phyloP scores from a whole-genome alignment of 768 basidiomycete genomes.

The Pisolithus albus region DNA sequence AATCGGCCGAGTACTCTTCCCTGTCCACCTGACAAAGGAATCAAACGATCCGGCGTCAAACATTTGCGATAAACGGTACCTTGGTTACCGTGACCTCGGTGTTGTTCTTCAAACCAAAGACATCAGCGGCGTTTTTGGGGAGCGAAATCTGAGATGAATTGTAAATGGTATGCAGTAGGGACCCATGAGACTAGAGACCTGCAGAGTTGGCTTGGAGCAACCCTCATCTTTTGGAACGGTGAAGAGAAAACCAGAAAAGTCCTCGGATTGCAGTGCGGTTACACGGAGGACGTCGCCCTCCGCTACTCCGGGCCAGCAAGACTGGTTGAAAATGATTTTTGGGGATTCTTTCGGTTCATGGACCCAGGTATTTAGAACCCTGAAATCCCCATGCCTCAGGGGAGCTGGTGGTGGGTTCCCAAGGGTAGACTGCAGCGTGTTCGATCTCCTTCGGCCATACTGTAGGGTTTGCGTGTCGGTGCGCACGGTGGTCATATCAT shows the following conservation, averaged over 20 bases:
- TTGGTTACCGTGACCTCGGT: conserved; percentile 67
- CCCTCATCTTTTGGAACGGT: conserved; percentile 60
- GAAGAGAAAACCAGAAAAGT: conserved; percentile 50
- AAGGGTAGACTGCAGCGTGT: conserved; percentile 64
- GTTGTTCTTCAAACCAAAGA: conserved; percentile 64
- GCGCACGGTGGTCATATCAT: conserved; percentile 51
- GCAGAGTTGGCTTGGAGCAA: conserved; percentile 54
- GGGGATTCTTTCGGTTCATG: conserved; percentile 59
- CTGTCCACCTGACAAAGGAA: conserved; percentile 53
- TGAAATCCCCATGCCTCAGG: conserved; percentile 56
- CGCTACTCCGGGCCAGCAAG: conserved; percentile 70
- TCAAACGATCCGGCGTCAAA: conserved; percentile 11
- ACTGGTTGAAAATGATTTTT: conserved; percentile 61
- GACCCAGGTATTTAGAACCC: conserved; percentile 65
- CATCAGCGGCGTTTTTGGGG: conserved; percentile 63
- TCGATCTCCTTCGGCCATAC: conserved; percentile 60
- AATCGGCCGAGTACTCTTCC: conserved; percentile 55
- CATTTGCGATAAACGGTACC: conserved; percentile 28
- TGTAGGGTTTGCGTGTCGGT: conserved; percentile 51
- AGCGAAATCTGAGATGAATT: conserved; percentile 55
- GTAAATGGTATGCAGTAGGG: background rate
- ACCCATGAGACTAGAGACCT: conserved; percentile 32
- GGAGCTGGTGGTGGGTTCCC: conserved; percentile 40
- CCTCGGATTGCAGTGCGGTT: conserved; percentile 33
- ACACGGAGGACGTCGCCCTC: conserved; percentile 72